phyloP scores from a whole-genome alignment of 1,284 basidiomycete genomes.

The Naganishia cerealis region DNA sequence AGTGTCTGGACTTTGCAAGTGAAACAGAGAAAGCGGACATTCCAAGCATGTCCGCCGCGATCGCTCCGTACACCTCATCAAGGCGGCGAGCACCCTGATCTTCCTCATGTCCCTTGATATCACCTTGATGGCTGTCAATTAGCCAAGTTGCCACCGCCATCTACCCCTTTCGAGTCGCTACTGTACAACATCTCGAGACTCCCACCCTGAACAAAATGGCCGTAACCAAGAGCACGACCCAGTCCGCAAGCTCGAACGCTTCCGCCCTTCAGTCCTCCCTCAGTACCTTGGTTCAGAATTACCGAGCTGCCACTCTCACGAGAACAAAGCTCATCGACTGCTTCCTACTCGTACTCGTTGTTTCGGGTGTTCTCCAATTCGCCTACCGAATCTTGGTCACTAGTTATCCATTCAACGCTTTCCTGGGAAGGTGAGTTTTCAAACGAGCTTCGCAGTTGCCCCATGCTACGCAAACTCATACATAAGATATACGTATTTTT shows the following conservation, averaged over 20 bases:
- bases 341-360: conserved; percentile 87
- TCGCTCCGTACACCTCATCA: background rate
- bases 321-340: conserved; percentile 90
- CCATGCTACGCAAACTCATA: conserved; percentile 24
- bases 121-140: background rate
- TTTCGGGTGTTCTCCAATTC: conserved; percentile 88
- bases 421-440: conserved; percentile 79
- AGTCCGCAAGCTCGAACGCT: conserved; percentile 6
- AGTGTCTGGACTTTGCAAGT: background rate
- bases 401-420: conserved; percentile 95
- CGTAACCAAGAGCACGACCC: background rate
- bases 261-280: conserved; percentile 20
- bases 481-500: background rate
- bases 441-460: background rate
- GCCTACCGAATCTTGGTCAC: conserved; percentile 86
- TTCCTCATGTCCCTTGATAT: background rate
- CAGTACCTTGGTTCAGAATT: conserved; percentile 55
- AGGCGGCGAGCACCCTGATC: background rate
- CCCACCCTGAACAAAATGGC: conserved; percentile 7
- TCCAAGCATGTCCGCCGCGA: background rate
- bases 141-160: background rate
- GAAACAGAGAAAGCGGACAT: conserved; percentile 16
- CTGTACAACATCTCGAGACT: background rate
- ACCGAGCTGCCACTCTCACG: conserved; percentile 72
- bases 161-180: background rate